Conservation (phyloP, 1,284 basidiomycete genomes). For the Trichosporon sp. region DNA sequence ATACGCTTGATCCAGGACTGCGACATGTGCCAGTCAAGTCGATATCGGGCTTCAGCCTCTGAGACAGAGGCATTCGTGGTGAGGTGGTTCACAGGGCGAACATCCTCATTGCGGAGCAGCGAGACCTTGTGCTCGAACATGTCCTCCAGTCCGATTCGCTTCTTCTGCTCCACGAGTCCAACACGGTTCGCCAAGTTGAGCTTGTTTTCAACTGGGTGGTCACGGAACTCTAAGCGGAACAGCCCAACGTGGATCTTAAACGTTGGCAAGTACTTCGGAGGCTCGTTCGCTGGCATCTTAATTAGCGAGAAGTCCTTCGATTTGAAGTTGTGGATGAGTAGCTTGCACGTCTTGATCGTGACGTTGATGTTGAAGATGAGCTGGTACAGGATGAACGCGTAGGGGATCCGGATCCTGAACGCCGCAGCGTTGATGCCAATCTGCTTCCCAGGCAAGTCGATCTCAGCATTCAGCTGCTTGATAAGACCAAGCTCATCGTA, state of each 20-base stretch:
- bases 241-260: constrained; percentile 59
- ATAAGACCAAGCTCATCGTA: constrained; percentile 79
- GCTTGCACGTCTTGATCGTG: constrained; percentile 62
- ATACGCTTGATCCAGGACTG: constrained; percentile 67
- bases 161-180: constrained; percentile 67
- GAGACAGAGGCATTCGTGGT: constrained; percentile 53
- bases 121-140: constrained; percentile 70
- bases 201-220: constrained; percentile 78
- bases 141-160: constrained; percentile 70
- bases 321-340: constrained; percentile 52
- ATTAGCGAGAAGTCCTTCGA: constrained; percentile 23
- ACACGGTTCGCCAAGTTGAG: constrained; percentile 72
- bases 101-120: constrained; percentile 51
- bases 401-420: constrained; percentile 69
- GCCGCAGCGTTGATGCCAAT: constrained; percentile 54
- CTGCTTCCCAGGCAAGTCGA: constrained; percentile 26
- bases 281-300: constrained; percentile 60
- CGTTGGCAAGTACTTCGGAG: constrained; percentile 64
- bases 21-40: constrained; percentile 69
- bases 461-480: constrained; percentile 55
- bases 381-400: constrained; percentile 67
- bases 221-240: constrained; percentile 72
- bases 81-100: constrained; percentile 16
- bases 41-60: constrained; percentile 65
- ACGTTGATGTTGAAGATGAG: constrained; percentile 63